Percentiles rank a stretch among this genome's conserved stretches.
These are phyloP conservation scores for Discostella stelligera DNA, from an alignment of 352 stramenopile genomes.

Conservation along the genomic window DNA sequence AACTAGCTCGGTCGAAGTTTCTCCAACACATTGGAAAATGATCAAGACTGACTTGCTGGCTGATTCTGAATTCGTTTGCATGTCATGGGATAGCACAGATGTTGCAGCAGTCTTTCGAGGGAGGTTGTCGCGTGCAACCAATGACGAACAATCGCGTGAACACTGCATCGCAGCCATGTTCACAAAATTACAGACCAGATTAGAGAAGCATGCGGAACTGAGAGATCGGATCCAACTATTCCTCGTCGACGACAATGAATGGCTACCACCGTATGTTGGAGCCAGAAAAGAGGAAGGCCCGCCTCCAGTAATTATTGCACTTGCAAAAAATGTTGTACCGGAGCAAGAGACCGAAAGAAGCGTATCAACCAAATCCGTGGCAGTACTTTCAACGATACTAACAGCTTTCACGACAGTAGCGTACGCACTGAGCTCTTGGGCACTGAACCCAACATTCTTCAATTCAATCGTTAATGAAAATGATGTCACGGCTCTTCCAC, in stretches of 20 bases:
- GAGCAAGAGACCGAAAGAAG: conserved; percentile 50
- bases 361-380: conserved; percentile 27
- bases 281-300: conserved; percentile 19
- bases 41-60: conserved; percentile 63
- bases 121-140: conserved; percentile 30
- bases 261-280: conserved; percentile 10
- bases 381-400: conserved; percentile 41
- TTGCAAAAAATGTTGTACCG: conserved; percentile 53
- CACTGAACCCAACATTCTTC: conserved; percentile 73
- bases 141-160: background rate
- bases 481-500: conserved; percentile 33
- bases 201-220: conserved; percentile 49
- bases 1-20: conserved; percentile 37
- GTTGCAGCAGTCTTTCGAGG: conserved; percentile 65
- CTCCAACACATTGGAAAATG: conserved; percentile 44
- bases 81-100: conserved; percentile 54
- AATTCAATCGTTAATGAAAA: conserved; percentile 67
- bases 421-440: conserved; percentile 64
- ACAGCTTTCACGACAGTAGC: conserved; percentile 63
- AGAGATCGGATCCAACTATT: conserved; percentile 64
- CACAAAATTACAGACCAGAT: conserved; percentile 43
- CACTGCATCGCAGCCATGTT: conserved; percentile 44
- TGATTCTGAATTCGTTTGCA: conserved; percentile 58
- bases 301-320: conserved; percentile 62
- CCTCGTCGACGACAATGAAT: conserved; percentile 66